phyloP scores from a whole-genome alignment of 2,329 filamentous ascomycete genomes.

The Alternaria sp. region DNA sequence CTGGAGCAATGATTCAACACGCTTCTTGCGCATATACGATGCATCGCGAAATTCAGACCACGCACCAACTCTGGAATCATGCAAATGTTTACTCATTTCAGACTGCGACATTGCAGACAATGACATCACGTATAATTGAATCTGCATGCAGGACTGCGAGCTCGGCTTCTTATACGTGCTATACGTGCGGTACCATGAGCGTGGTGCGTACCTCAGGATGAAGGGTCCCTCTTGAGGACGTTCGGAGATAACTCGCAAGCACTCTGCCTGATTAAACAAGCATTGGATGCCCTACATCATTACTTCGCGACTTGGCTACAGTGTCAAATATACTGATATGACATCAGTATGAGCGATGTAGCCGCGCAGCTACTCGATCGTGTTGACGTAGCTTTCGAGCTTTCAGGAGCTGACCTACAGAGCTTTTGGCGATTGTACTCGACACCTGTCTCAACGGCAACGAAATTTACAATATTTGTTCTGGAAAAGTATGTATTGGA shows the following conservation, averaged over 20 bases:
- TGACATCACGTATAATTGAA: background rate
- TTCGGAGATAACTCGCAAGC: conserved; percentile 26
- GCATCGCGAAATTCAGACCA: background rate
- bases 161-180: conserved; percentile 25
- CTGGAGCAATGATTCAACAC: background rate
- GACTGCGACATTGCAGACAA: background rate
- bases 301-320: conserved; percentile 30
- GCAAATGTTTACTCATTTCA: background rate
- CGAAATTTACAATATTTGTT: background rate
- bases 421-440: background rate
- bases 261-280: conserved; percentile 10
- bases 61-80: background rate
- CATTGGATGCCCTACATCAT: conserved; percentile 9
- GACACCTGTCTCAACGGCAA: background rate
- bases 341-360: background rate
- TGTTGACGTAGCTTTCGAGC: background rate
- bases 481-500: background rate
- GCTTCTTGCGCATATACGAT: background rate
- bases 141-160: conserved; percentile 29
- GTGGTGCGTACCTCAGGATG: background rate
- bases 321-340: background rate
- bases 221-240: conserved; percentile 28
- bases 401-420: conserved; percentile 1
- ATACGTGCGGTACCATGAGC: conserved; percentile 6
- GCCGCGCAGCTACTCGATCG: background rate